Base-by-base conservation (phyloP, 805 yeast genomes). In the Priceomyces medius region DNA sequence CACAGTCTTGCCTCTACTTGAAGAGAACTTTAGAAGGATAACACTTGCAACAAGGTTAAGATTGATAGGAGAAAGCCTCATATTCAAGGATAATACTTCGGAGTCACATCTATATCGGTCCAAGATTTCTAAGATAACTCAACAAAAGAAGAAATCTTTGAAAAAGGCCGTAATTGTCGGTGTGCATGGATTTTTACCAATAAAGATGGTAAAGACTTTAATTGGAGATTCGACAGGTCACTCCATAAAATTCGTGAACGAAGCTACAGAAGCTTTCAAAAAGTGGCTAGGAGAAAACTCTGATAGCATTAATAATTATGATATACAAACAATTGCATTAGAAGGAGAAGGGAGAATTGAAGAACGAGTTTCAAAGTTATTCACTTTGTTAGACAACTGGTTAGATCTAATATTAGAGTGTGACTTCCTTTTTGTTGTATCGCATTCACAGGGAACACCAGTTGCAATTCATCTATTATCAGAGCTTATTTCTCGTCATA, bases 121-220 rank as follows among this genome's bases (percentile, higher is more conserved):
- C 3, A 33, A 43, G 1, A 34, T 29, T 3, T 21, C 40, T 0
- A 40, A 40, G 12, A 44, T 55, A 7, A 24, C 20, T 10, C 21
- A 34, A 7, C 46, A 43, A 19, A 52, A 49, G 26, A 31, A 42
- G n/a, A 31, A 38, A 37, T 29, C 19, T 16, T 41, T 33, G 14
- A 52, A 54, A 20, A 56, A 53, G 19, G 57, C 61, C 7, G 63
- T 68, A 4, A 51, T 69, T 5, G 54, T 70, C 19, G 64, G 68
- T 2, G 56, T 66, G 10, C 76, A 70, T 52, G 61, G 68, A 17
- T 70, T 66, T 40, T 48, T 68, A 20, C 76, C 76, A 6, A 60
- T 58, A 13, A 68, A 69, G 43, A 52, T 69, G 42, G 72, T 67
- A 5, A 54, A 57, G 29, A 57, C 66, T 3, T 42, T 62, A 20